These are phyloP conservation scores for Ricinus communis DNA, from an alignment of 345 rosid genomes.

Conservation along the genomic window DNA sequence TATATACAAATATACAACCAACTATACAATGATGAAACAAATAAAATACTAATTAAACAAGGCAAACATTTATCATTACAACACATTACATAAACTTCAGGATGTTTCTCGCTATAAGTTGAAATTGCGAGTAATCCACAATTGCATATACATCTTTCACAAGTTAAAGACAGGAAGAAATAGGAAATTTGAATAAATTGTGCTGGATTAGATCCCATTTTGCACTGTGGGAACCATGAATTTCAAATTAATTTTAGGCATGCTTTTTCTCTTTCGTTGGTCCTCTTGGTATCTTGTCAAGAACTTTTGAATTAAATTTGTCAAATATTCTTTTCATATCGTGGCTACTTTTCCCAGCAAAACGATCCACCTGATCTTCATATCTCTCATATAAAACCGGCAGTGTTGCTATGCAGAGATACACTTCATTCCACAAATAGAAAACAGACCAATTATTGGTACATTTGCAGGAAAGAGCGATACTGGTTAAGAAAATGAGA, in stretches of 20 bases:
- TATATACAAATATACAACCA: too few relatives aligned
- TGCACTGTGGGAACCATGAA: not conserved
- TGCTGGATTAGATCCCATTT: too few relatives aligned
- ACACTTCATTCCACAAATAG: slow-evolving; percentile 28
- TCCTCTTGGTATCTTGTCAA: slow-evolving; percentile 52
- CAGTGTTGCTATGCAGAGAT: slow-evolving; percentile 39
- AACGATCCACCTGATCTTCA: slow-evolving; percentile 38
- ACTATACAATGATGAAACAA: too few relatives aligned
- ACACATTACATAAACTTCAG: too few relatives aligned
- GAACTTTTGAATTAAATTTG: slow-evolving; percentile 41
- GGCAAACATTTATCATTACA: too few relatives aligned
- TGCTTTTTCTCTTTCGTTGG: slow-evolving; percentile 21
- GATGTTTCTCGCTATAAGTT: too few relatives aligned
- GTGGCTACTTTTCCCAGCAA: slow-evolving; percentile 39
- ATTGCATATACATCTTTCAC: too few relatives aligned
- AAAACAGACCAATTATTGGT: not conserved
- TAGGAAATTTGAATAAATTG: too few relatives aligned
- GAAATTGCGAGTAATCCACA: too few relatives aligned
- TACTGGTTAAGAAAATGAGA: not conserved
- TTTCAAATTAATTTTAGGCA: not conserved
- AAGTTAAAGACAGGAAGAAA: too few relatives aligned
- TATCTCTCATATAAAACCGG: slow-evolving; percentile 45
- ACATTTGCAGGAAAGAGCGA: not conserved
- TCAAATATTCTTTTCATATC: slow-evolving; percentile 31
- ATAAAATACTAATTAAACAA: too few relatives aligned